Evolutionary conservation across 164 flowering plant genomes (phyloP).

Genomic region (Platanus orientalis): DNA sequence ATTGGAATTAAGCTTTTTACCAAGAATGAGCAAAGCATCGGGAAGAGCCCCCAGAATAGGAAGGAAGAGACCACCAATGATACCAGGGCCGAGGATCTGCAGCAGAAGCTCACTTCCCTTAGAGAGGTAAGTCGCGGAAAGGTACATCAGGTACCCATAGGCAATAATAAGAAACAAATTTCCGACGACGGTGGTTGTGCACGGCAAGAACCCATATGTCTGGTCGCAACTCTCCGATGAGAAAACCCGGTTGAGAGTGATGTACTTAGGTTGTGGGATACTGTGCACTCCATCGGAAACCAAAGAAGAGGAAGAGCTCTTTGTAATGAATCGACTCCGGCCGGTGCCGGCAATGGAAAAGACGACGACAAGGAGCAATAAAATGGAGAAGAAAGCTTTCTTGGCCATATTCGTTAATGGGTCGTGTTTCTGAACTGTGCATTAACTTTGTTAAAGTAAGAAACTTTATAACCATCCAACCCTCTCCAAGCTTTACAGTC

Average conservation of each 20-base stretch:
- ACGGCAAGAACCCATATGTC: conserved; percentile 43
- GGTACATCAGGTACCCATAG: conserved; percentile 57
- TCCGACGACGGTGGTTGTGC: conserved; percentile 26
- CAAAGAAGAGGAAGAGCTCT: neutral
- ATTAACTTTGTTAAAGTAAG: too few relatives aligned
- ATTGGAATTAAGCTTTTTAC: conserved; percentile 20
- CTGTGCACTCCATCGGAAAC: conserved; percentile 17
- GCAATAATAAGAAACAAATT: conserved; percentile 61
- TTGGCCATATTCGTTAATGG: neutral
- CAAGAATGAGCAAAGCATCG: conserved; percentile 72
- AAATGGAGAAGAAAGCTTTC: neutral
- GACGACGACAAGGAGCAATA: conserved; percentile 1
- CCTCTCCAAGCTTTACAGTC: too few relatives aligned
- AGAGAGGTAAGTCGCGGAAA: conserved; percentile 53
- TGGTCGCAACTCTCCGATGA: conserved; percentile 22
- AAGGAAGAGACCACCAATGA: conserved; percentile 65
- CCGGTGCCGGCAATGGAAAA: conserved; percentile 1
- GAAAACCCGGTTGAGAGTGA: conserved; percentile 2
- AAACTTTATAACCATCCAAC: too few relatives aligned
- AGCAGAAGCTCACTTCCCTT: conserved; percentile 62
- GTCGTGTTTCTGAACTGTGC: too few relatives aligned
- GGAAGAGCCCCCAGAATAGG: conserved; percentile 74
- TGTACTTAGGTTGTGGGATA: neutral
- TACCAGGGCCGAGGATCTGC: conserved; percentile 67
- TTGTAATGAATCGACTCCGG: conserved; percentile 9